Percentiles rank a stretch among this genome's conserved stretches.
Conservation (phyloP, 1,139 yeast species). For the Magnusiomyces tetraspermus region DNA sequence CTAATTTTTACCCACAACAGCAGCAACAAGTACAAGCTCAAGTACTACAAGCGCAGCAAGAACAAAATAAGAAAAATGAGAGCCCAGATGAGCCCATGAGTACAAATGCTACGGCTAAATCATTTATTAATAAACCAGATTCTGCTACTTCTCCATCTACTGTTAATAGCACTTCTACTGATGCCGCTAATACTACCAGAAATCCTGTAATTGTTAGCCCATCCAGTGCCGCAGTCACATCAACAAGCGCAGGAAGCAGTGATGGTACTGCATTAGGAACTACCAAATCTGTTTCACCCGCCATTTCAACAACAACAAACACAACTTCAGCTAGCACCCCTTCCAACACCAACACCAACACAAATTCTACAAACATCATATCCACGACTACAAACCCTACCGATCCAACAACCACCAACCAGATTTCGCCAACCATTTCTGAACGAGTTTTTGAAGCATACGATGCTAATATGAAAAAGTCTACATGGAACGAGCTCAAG, state of each 20-base stretch:
- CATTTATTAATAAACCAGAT: too few relatives aligned
- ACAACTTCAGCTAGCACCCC: neutral
- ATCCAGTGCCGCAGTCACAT: neutral
- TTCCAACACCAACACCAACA: neutral
- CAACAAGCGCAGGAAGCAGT: conserved; percentile 5
- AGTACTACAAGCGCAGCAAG: too few relatives aligned
- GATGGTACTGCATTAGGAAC: neutral
- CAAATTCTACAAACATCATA: neutral
- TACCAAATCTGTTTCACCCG: too few relatives aligned
- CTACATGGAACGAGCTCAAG: conserved; percentile 30
- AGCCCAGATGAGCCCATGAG: too few relatives aligned
- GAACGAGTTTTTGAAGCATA: conserved; percentile 24
- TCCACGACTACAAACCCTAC: neutral
- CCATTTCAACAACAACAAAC: neutral
- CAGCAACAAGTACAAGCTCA: too few relatives aligned
- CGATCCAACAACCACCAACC: neutral
- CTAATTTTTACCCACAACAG: too few relatives aligned
- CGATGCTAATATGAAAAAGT: conserved; percentile 20
- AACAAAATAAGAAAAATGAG: too few relatives aligned
- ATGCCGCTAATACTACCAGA: too few relatives aligned
- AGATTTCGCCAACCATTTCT: too few relatives aligned
- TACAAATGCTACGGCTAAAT: too few relatives aligned
- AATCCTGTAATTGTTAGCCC: neutral
- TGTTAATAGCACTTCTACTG: too few relatives aligned
- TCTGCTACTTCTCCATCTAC: too few relatives aligned